A percentile compares a stretch with the other conserved stretches of the same genome.
phyloP scores from a whole-genome alignment of 148 eudicot genomes.

The Rhododendron henanense region DNA sequence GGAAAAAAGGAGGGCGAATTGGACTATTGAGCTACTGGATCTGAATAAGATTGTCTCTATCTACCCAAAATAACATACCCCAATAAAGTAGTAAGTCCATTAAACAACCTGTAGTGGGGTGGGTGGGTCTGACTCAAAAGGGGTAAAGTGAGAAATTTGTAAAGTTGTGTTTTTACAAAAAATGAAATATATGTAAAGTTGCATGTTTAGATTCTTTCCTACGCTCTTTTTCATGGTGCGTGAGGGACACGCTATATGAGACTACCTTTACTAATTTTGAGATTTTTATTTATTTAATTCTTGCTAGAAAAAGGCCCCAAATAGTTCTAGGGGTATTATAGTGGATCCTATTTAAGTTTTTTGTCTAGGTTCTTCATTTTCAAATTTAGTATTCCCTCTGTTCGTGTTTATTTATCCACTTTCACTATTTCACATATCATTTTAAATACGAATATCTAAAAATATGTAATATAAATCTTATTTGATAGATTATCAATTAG shows the following conservation, averaged over 20 bases:
- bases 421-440: too few relatives aligned
- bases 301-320: too few relatives aligned
- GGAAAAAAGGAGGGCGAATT: neutral
- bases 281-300: neutral
- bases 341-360: too few relatives aligned
- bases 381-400: too few relatives aligned
- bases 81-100: neutral
- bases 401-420: too few relatives aligned
- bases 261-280: neutral
- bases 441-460: too few relatives aligned
- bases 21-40: neutral
- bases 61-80: neutral
- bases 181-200: neutral
- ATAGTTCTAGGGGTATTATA: too few relatives aligned
- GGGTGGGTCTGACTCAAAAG: slow-evolving; percentile 7
- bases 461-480: too few relatives aligned
- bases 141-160: neutral
- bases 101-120: slow-evolving; percentile 1
- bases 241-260: neutral
- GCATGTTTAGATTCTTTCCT: neutral
- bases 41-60: neutral
- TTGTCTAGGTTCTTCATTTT: too few relatives aligned
- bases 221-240: neutral
- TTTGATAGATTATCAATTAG: too few relatives aligned
- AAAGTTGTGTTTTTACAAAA: neutral